Evolutionary conservation across 225 moss, liverwort and hornwort genomes (phyloP).

Genomic region (Takakia lepidozioides): DNA sequence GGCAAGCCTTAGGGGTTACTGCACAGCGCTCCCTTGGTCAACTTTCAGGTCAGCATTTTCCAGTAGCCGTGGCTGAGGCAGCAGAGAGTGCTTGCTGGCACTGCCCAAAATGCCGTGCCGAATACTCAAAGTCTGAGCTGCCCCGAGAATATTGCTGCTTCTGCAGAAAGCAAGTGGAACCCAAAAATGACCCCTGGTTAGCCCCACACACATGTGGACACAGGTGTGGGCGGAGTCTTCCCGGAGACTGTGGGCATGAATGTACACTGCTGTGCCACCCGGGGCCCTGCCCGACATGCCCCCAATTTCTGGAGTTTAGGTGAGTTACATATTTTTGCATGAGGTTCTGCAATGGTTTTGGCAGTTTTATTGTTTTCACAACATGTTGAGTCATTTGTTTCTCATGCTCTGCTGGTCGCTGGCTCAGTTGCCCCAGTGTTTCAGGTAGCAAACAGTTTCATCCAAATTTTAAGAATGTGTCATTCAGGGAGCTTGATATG

Average conservation of each 20-base stretch:
- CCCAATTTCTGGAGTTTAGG: slow-evolving; percentile 62
- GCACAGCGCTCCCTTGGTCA: slow-evolving; percentile 48
- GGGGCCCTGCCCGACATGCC: slow-evolving; percentile 87
- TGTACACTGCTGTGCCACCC: slow-evolving; percentile 89
- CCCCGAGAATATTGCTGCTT: slow-evolving; percentile 82
- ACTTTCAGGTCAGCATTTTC: slow-evolving; percentile 68
- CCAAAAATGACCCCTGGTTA: slow-evolving; percentile 76
- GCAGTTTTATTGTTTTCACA: too few species aligned
- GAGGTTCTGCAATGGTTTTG: too few species aligned
- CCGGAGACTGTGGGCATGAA: slow-evolving; percentile 74
- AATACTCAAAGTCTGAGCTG: slow-evolving; percentile 47
- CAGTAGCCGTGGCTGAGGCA: slow-evolving; percentile 61
- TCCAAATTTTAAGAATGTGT: too few species aligned
- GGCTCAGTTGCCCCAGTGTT: too few species aligned
- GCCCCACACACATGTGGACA: slow-evolving; percentile 90
- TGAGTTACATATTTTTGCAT: slow-evolving; percentile 6
- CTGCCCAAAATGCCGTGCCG: slow-evolving; percentile 60
- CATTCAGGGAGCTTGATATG: too few species aligned
- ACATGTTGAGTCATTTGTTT: too few species aligned
- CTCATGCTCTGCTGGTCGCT: too few species aligned
- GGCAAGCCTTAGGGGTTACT: slow-evolving; percentile 44
- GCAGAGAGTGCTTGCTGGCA: slow-evolving; percentile 60
- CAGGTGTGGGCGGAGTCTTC: slow-evolving; percentile 54
- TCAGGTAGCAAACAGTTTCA: too few species aligned
- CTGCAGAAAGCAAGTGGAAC: slow-evolving; percentile 72